Evolutionary conservation across 192 early-diverging fungal genomes (phyloP), one percentile per base, ranked within the genome.

Genomic region (Coemansia aciculifera): DNA sequence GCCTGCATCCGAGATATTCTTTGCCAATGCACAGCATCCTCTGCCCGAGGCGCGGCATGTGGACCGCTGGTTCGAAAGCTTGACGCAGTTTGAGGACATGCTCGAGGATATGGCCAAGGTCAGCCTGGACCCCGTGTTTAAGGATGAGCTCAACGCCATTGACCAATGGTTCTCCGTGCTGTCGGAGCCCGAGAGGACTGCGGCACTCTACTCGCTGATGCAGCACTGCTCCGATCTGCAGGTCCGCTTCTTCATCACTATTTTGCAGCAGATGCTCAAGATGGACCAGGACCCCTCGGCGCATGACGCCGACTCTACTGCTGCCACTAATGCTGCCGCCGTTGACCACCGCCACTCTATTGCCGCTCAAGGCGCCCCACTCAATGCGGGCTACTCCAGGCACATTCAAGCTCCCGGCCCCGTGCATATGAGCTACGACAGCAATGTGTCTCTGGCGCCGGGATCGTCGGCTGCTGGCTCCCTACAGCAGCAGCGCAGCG

Each of bases 101-200:
- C 85, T 98, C 11, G 94, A 98, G 73, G 92, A 94, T 61, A 94
- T 96, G 91, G 91, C 93, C 48, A 78, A 82, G 31, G 88, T 89
- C 46, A 89, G 88, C 62, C 77, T 93, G 52, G 94, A 96, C 73
- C 89, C 89, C 43, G 87, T 87, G 64, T 96, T 95, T 71, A 89
- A 92, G 63, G 94, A 96, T 54, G 95, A 96, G 74, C 87, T 98
- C 48, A 87, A 89, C 51, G 91, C 94, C 46, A 92, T 98, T 52
- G 94, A 98, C 75, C 89, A 96, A 65, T 98, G 96, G 96, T 95
- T 98, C 78, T 86, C 87, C 6, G 90, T 95, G 34, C 84, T 96
- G 56, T 86, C 90, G 3, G 94, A 98, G 68, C 88, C 93, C 29
- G 96, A 98, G 83, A 84, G 94, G 31, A 97, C 94, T 15, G 89